Evolutionary conservation across 179 eudicot genomes (phyloP).

Genomic region (Amaranthus tricolor): DNA sequence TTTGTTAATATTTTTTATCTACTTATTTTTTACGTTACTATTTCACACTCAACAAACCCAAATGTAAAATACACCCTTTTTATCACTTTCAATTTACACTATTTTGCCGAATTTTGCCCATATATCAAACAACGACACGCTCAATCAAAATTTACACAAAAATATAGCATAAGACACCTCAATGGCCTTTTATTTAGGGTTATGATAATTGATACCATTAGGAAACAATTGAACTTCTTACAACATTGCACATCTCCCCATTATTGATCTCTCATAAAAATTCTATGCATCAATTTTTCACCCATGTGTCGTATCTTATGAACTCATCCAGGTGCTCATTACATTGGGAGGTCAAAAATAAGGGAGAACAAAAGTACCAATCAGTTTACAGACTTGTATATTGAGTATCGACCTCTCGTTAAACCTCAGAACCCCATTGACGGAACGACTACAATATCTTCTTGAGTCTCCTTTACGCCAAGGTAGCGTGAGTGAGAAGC

Average conservation of each 20-base stretch:
- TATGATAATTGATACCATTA: neutral
- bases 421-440: neutral
- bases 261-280: neutral
- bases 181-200: neutral
- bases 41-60: no score
- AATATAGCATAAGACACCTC: neutral
- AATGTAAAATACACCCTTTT: no score
- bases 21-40: no score
- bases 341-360: constrained; percentile 3
- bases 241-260: neutral
- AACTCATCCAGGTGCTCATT: neutral
- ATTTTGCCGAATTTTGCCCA: no score
- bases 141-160: neutral
- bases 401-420: neutral
- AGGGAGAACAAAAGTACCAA: constrained; percentile 13
- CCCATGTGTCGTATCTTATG: neutral
- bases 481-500: constrained; percentile 42
- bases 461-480: constrained; percentile 3
- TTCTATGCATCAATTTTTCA: neutral
- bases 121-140: neutral
- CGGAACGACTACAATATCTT: neutral
- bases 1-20: no score
- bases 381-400: neutral
- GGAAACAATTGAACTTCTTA: neutral
- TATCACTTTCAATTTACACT: no score